phyloP scores from a whole-genome alignment of 495 filamentous ascomycete genomes.

The Lentithecium fluviatile region DNA sequence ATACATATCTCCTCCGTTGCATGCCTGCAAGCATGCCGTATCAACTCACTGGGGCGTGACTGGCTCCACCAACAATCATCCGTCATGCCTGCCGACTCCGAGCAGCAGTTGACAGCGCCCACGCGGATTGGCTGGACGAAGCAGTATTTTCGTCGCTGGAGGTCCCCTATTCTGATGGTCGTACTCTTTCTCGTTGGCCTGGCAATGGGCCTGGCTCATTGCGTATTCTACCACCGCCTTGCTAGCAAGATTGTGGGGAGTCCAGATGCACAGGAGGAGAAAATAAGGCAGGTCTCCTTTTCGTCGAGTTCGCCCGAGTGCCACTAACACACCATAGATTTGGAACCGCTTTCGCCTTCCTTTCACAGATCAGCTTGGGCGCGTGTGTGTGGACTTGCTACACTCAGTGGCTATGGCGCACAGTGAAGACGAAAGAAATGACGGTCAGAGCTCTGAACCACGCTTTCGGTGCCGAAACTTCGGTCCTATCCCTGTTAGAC shows the following conservation, averaged over 20 bases:
- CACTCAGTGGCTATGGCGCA: conserved; percentile 24
- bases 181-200: conserved; percentile 12
- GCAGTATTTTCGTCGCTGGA: conserved; percentile 13
- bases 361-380: conserved; percentile 9
- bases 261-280: conserved; percentile 13
- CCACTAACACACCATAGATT: background rate
- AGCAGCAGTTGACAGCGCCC: no score
- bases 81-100: no score
- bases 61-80: no score
- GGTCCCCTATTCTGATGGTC: conserved; percentile 11
- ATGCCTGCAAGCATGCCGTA: no score
- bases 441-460: conserved; percentile 2
- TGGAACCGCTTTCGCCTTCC: conserved; percentile 22
- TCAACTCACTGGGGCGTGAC: no score
- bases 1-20: no score
- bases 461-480: conserved; percentile 17
- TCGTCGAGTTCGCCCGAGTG: background rate
- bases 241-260: conserved; percentile 11
- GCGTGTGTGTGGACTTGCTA: conserved; percentile 5
- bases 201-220: conserved; percentile 21
- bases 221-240: conserved; percentile 18
- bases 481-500: conserved; percentile 7
- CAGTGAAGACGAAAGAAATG: conserved; percentile 9
- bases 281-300: conserved; percentile 7
- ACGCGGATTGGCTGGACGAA: no score